A percentile compares a stretch with the other conserved stretches of the same genome.
phyloP scores from a whole-genome alignment of 139 green algal genomes.

The Desmodesmus armatus region DNA sequence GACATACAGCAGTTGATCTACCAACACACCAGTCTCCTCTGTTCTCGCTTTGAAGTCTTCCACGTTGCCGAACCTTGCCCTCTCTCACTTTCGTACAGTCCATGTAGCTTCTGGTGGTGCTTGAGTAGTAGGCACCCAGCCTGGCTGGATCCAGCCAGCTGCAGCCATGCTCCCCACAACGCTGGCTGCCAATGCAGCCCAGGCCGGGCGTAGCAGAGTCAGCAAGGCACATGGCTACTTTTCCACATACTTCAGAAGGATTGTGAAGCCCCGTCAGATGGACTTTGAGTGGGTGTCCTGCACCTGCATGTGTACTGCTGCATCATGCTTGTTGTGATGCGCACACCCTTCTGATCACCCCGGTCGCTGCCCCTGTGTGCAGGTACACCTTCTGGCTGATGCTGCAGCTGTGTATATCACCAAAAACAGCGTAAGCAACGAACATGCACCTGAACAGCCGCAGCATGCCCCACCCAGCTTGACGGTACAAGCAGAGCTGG shows the following conservation, averaged over 20 bases:
- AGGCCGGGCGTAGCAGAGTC: background rate
- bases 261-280: constrained; percentile 87
- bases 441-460: too few species aligned
- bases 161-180: too few species aligned
- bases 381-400: constrained; percentile 98
- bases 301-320: background rate
- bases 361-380: too few species aligned
- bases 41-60: too few species aligned
- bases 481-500: too few species aligned
- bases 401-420: constrained; percentile 91
- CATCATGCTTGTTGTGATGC: background rate
- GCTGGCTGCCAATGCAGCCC: constrained; percentile 29
- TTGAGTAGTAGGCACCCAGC: background rate
- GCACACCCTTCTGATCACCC: background rate
- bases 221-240: constrained; percentile 27
- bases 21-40: too few species aligned
- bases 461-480: too few species aligned
- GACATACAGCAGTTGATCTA: too few species aligned
- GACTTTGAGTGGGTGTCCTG: constrained; percentile 85
- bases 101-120: too few species aligned
- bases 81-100: too few species aligned
- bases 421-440: constrained; percentile 88
- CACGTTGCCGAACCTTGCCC: too few species aligned
- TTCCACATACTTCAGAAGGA: constrained; percentile 73
- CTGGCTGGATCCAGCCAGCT: background rate